These are phyloP conservation scores for Arthrobotrys entomopaga DNA, from an alignment of 2,329 filamentous ascomycete genomes.

Conservation along the genomic window DNA sequence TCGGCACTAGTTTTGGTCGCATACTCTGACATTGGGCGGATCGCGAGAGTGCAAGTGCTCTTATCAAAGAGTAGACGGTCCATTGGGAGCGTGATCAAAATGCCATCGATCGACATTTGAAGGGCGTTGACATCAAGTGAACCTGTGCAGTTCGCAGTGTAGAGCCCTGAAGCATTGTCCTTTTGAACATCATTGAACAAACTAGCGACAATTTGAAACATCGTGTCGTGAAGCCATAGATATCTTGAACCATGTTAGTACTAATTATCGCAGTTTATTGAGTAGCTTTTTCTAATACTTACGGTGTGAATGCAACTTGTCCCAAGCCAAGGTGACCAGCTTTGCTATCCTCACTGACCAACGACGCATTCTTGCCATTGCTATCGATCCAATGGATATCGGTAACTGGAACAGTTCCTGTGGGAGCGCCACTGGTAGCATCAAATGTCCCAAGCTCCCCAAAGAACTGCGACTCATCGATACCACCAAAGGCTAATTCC, in stretches of 20 bases:
- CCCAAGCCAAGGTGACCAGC: conserved; percentile 28
- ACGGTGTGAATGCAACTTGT: conserved; percentile 32
- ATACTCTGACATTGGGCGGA: conserved; percentile 38
- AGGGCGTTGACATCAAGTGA: conserved; percentile 20
- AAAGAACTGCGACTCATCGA: conserved; percentile 39
- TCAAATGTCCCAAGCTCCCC: conserved; percentile 29
- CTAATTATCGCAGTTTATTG: not conserved
- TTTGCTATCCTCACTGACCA: conserved; percentile 17
- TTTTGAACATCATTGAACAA: conserved; percentile 28
- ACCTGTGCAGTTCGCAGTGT: conserved; percentile 19
- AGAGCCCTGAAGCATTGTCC: conserved; percentile 12
- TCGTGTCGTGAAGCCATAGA: conserved; percentile 41
- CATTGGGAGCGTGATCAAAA: conserved; percentile 31
- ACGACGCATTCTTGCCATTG: conserved; percentile 25
- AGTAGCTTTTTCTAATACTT: conserved; percentile 8
- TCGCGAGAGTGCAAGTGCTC: conserved; percentile 21
- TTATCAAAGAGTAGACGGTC: conserved; percentile 9
- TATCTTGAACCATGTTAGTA: conserved; percentile 22
- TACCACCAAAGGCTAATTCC: conserved; percentile 34
- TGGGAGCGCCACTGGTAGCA: not conserved
- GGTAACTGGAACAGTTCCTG: conserved; percentile 30
- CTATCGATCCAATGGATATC: conserved; percentile 43
- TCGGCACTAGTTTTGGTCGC: conserved; percentile 14
- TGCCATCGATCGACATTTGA: conserved; percentile 41
- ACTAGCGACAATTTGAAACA: conserved; percentile 39